These are phyloP conservation scores for Eucalyptus marginata DNA, from an alignment of 345 rosid species.

Conservation along the genomic window DNA sequence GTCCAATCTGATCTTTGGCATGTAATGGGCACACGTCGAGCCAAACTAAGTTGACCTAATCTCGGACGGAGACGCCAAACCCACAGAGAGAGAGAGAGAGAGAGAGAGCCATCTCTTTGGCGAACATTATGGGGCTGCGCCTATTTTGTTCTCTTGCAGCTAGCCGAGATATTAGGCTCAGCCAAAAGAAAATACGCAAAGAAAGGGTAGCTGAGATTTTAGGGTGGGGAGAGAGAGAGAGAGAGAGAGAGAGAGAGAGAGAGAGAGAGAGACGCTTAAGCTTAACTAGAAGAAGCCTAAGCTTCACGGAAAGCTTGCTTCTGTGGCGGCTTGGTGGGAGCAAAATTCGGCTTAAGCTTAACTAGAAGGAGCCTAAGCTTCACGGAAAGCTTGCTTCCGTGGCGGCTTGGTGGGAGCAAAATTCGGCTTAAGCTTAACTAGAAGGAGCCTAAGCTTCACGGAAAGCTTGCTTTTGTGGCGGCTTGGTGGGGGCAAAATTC, in stretches of 20 bases:
- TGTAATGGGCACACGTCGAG: not conserved
- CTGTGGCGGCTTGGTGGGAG: not conserved
- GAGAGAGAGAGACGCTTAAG: not conserved
- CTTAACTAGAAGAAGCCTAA: not conserved
- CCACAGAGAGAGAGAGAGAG: not conserved
- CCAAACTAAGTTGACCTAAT: constrained; percentile 1
- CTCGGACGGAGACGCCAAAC: not conserved
- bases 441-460: not conserved
- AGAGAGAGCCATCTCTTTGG: not conserved
- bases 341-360: not conserved
- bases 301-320: not conserved
- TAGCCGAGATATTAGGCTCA: not conserved
- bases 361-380: not conserved
- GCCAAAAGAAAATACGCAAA: not conserved
- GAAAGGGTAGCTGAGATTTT: not conserved
- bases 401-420: not conserved
- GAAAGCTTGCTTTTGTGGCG: not conserved
- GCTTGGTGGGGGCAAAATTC: not conserved
- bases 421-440: not conserved
- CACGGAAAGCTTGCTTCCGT: not conserved
- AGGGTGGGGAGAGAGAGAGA: not conserved
- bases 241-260: not conserved
- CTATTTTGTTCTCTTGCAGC: not conserved
- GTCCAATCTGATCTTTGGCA: not conserved
- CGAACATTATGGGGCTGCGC: not conserved